These are phyloP conservation scores for Pythium phragmitis DNA, from an alignment of 352 stramenopile species.

Conservation along the genomic window DNA sequence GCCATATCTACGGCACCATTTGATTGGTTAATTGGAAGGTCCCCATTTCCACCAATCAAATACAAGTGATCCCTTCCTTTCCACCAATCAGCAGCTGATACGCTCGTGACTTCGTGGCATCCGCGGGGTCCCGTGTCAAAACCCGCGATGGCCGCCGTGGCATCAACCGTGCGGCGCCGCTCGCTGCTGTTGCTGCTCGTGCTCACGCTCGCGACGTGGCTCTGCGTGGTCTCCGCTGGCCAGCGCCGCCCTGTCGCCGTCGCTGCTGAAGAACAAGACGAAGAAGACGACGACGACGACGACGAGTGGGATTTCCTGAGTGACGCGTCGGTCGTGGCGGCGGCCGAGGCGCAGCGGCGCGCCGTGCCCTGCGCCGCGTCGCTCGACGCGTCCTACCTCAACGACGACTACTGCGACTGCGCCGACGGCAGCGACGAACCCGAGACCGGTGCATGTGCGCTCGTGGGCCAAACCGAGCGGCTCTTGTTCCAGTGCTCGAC, in stretches of 20 bases:
- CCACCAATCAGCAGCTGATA: not conserved
- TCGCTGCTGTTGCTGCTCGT: constrained; percentile 13
- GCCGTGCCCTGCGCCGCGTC: constrained; percentile 34
- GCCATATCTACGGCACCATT: no score
- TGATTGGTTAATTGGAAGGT: not conserved
- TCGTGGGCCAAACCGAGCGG: constrained; percentile 16
- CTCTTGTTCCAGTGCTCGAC: constrained; percentile 38
- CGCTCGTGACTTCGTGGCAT: not conserved
- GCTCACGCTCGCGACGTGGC: not conserved
- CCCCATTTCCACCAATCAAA: constrained; percentile 4
- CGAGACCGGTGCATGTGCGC: constrained; percentile 72
- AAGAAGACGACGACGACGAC: constrained; percentile 44
- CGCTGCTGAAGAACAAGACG: constrained; percentile 16
- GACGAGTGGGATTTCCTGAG: constrained; percentile 69
- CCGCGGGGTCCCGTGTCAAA: not conserved
- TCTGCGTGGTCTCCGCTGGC: not conserved
- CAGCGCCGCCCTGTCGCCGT: not conserved
- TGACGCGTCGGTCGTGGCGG: constrained; percentile 39
- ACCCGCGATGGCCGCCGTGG: not conserved
- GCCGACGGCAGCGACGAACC: constrained; percentile 90
- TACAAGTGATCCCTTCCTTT: not conserved
- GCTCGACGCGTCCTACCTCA: constrained; percentile 46
- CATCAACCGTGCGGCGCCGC: not conserved
- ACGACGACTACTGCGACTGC: constrained; percentile 96
- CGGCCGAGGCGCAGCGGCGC: constrained; percentile 14